Evolutionary conservation across 345 rosid species (phyloP).

Genomic region (Viola odorata): DNA sequence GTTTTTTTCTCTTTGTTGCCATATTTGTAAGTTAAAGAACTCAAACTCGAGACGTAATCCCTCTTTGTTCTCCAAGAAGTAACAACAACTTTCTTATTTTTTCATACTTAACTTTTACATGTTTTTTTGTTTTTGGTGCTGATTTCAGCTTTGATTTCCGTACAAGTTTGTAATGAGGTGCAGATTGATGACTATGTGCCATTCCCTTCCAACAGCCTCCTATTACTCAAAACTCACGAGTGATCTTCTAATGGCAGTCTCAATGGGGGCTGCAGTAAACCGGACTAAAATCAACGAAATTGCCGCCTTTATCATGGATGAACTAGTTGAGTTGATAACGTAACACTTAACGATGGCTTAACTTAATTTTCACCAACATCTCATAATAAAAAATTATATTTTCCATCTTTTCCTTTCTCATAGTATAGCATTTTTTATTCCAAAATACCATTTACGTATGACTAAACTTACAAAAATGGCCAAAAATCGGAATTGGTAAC

Average conservation of each 20-base stretch:
- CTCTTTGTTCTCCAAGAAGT: neutral
- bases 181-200: neutral
- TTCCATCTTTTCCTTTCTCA: too few species aligned
- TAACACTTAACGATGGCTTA: too few species aligned
- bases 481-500: too few species aligned
- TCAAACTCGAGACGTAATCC: neutral
- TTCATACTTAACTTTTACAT: neutral
- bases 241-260: conserved; percentile 38
- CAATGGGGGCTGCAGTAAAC: conserved; percentile 21
- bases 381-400: too few species aligned
- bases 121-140: neutral
- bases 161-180: neutral
- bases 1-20: neutral
- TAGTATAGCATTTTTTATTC: too few species aligned
- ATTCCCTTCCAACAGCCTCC: neutral
- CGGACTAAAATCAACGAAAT: conserved; percentile 19
- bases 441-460: too few species aligned
- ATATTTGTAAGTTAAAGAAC: neutral
- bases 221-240: conserved; percentile 21
- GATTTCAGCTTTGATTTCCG: neutral
- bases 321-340: too few species aligned
- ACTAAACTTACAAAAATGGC: too few species aligned
- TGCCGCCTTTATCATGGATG: conserved; percentile 26
- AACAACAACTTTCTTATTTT: neutral
- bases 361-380: too few species aligned